Base-by-base conservation (phyloP, 768 basidiomycete species). In the Leccinum truebloodii region DNA sequence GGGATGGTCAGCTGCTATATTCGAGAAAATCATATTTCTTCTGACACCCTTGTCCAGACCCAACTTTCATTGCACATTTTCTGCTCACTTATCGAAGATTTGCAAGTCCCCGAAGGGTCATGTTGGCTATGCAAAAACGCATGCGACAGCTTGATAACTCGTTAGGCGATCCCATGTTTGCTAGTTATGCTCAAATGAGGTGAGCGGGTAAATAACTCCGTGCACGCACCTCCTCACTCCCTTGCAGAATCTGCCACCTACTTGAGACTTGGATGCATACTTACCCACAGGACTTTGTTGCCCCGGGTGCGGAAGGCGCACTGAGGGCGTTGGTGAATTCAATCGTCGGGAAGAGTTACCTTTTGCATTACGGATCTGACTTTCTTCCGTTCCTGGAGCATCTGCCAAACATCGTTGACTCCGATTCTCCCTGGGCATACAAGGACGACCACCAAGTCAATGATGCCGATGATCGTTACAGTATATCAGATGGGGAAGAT, bases 111-210 rank as follows among this genome's bases (percentile, higher is more conserved):
- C 84, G 92, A 46, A 87, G 82, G 59, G 77, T 95, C 18, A 78
- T 95, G n/a, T 78, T 93, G 50, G 88, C 90, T 6, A 92, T 95
- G 88, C 90, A 93, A 73, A 90, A 92, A 69, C 86, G 90, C 52
- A 88, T 94, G 83, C 84, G 89, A 35, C 85, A 88, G 63, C 77
- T 94, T 14, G 88, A 89, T 67, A 83, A 83, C 57, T 84, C 87
- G 18, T 81, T 83, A 13, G 85, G 85, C 7, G 91, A 94, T 76
- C 88, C 89, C 1, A 88, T 93, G 85, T 89, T 94, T 74, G 90
- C 90, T 8, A 89, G 87, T 66, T 94, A 88, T 73, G 91, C 90
- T 7, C 92, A 94, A 71, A 92, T 94, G 90, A 85, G 88, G 92
- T 91, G 66, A 50, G 65, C 4, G 6, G 22, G 26, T 32, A 9